A percentile compares a stretch with the other conserved stretches of the same genome.
phyloP scores from a whole-genome alignment of 768 basidiomycete species.

The Gymnopilus dilepis region DNA sequence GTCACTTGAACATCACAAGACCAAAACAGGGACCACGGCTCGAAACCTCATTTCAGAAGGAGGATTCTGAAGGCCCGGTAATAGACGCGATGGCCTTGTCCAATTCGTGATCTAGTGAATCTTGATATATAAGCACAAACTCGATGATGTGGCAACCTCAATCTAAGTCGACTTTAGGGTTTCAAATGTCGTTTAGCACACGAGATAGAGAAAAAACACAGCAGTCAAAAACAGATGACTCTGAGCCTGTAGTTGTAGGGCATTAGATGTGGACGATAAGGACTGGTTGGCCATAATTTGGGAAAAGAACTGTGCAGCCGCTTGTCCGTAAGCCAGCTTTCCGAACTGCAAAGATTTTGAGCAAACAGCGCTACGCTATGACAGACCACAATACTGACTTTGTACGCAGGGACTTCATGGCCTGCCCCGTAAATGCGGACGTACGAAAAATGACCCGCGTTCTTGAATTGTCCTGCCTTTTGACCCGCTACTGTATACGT shows the following conservation, averaged over 20 bases:
- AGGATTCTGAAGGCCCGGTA: too few species aligned
- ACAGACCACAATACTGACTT: constrained; percentile 27
- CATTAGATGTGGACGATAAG: constrained; percentile 13
- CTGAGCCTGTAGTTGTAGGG: not conserved
- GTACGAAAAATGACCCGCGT: constrained; percentile 62
- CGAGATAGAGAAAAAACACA: not conserved
- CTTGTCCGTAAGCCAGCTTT: constrained; percentile 42
- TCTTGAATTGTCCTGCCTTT: constrained; percentile 58
- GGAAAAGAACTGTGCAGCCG: constrained; percentile 49
- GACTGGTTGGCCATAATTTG: constrained; percentile 43
- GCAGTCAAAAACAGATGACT: not conserved
- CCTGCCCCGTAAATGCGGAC: constrained; percentile 55
- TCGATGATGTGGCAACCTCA: too few species aligned
- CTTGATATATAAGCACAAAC: too few species aligned
- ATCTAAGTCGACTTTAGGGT: too few species aligned
- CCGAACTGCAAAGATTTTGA: constrained; percentile 32
- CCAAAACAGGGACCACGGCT: not conserved
- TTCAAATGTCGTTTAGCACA: not conserved
- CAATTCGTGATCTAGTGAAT: too few species aligned
- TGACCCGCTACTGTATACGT: constrained; percentile 57
- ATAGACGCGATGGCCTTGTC: too few species aligned
- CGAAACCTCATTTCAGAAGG: too few species aligned
- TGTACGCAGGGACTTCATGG: constrained; percentile 54
- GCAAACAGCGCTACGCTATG: not conserved
- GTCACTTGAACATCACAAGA: too few species aligned